Evolutionary conservation across 257 asterid species (phyloP).

Genomic region (Primulina tabacum): DNA sequence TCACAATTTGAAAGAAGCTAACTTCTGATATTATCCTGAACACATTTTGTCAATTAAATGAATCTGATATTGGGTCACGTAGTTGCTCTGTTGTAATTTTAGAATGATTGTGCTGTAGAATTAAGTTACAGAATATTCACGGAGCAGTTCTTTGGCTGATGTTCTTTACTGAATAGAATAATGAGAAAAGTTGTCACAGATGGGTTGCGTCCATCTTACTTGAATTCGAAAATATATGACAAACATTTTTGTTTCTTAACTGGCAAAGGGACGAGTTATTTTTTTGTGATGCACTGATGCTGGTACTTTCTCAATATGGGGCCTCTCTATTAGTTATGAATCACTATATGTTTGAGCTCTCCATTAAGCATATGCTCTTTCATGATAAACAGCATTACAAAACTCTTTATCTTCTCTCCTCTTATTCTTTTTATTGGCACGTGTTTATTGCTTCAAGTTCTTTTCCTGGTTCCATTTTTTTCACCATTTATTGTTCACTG

Average conservation of each 20-base stretch:
- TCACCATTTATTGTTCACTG: conserved; percentile 18
- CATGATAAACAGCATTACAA: no score
- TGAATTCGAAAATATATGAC: not conserved
- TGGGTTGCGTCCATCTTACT: not conserved
- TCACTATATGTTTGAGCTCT: not conserved
- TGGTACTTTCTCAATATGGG: not conserved
- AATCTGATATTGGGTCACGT: not conserved
- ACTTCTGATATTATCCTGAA: not conserved
- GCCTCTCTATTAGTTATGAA: not conserved
- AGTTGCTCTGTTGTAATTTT: not conserved
- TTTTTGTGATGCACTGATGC: not conserved
- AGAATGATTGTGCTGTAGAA: not conserved
- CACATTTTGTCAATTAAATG: conserved; percentile 8
- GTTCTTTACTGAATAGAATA: not conserved
- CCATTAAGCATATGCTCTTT: not conserved
- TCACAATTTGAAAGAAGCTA: not conserved
- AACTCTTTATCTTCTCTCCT: not conserved
- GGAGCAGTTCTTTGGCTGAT: not conserved
- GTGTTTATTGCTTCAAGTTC: not conserved
- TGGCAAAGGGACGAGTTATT: not conserved
- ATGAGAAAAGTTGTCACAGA: not conserved
- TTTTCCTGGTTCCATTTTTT: conserved; percentile 9
- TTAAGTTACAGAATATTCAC: conserved; percentile 4
- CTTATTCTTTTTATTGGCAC: not conserved
- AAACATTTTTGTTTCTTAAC: conserved; percentile 5